These are phyloP conservation scores for Asterophora lycoperdoides DNA, from an alignment of 768 basidiomycete species.

Conservation along the genomic window DNA sequence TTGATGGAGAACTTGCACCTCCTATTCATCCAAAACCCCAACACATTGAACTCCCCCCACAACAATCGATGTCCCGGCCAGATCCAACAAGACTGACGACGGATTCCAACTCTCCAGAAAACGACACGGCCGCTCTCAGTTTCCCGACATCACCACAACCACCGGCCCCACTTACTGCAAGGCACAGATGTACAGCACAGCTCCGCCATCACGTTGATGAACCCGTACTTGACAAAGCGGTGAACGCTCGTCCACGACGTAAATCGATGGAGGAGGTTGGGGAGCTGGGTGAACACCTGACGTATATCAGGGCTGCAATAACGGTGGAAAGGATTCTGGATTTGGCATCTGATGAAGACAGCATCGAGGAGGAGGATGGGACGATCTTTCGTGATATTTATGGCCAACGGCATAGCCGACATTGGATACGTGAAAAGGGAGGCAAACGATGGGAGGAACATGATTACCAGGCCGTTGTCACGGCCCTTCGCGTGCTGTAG, in stretches of 20 bases:
- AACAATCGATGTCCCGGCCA: too few species aligned
- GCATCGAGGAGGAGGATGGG: conserved; percentile 15
- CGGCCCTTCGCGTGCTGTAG: conserved; percentile 31
- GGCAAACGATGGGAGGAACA: conserved; percentile 33
- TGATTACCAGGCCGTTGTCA: conserved; percentile 31
- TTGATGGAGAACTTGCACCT: not conserved
- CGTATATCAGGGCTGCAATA: conserved; percentile 9
- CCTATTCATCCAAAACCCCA: not conserved
- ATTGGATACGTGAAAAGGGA: conserved; percentile 39
- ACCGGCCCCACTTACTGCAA: conserved; percentile 26
- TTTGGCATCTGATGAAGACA: conserved; percentile 10
- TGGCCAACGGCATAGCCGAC: conserved; percentile 22
- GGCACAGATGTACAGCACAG: conserved; percentile 26
- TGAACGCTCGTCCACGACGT: not conserved
- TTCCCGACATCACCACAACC: conserved; percentile 14
- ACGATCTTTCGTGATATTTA: conserved; percentile 6
- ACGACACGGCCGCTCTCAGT: conserved; percentile 5
- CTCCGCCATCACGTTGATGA: conserved; percentile 32
- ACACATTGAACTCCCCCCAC: too few species aligned
- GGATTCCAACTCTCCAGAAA: not conserved
- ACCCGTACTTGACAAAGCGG: conserved; percentile 18
- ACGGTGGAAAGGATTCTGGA: conserved; percentile 12
- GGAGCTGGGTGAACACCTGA: not conserved
- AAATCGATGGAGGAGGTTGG: conserved; percentile 3
- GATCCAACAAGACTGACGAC: too few species aligned